Conservation (phyloP, 805 yeast genomes). For the Wickerhamomyces mucosus region DNA sequence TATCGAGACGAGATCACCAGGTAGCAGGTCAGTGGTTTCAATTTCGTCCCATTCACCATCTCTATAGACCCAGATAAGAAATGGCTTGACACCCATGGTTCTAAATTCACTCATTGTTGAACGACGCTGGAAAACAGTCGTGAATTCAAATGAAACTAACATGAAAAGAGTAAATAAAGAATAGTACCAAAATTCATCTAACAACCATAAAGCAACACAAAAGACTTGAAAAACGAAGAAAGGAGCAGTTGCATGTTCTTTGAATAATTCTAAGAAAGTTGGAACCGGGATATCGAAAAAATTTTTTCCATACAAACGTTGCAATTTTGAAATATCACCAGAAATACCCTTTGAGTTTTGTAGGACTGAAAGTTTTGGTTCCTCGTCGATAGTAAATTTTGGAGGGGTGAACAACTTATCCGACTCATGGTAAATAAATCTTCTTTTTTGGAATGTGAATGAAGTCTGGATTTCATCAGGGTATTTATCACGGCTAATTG, state of each 20-base stretch:
- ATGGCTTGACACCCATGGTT: constrained; percentile 95
- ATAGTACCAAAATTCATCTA: constrained; percentile 96
- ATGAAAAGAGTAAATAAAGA: constrained; percentile 86
- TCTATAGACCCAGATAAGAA: constrained; percentile 64
- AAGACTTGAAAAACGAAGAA: constrained; percentile 94
- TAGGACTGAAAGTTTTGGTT: constrained; percentile 46
- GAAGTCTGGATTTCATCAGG: constrained; percentile 56
- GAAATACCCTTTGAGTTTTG: constrained; percentile 46
- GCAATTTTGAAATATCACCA: constrained; percentile 39
- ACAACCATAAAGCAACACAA: constrained; percentile 90
- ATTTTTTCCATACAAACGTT: constrained; percentile 72
- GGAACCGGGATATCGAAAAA: constrained; percentile 94
- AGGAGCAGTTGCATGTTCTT: constrained; percentile 98
- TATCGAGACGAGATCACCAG: constrained; percentile 85
- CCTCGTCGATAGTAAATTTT: constrained; percentile 49
- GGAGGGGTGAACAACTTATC: constrained; percentile 68
- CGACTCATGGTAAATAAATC: constrained; percentile 61
- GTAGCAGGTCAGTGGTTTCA: constrained; percentile 68
- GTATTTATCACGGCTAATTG: constrained; percentile 43
- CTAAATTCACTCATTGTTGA: constrained; percentile 91
- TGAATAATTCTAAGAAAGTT: constrained; percentile 78
- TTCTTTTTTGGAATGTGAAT: constrained; percentile 85
- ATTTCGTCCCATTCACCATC: constrained; percentile 58
- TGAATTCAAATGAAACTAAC: constrained; percentile 87
- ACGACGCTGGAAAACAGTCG: constrained; percentile 93